Conservation (phyloP, 1,139 yeast species). For the Taphrina betulina region DNA sequence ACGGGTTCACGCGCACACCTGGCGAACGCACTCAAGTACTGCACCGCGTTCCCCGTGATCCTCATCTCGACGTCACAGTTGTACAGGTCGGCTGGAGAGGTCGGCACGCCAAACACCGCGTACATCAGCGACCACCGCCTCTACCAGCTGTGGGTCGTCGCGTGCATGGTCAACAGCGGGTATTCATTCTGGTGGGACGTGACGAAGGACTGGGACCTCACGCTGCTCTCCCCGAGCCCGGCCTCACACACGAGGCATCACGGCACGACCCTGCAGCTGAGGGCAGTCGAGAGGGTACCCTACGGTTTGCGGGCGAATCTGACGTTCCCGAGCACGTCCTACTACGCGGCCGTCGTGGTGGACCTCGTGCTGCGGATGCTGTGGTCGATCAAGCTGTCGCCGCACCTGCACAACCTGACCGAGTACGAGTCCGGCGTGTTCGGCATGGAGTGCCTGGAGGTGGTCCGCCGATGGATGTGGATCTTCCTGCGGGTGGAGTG, state of each 20-base stretch:
- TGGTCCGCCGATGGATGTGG: constrained; percentile 86
- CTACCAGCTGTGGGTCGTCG: constrained; percentile 50
- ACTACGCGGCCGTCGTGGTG: constrained; percentile 4
- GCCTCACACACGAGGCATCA: not conserved
- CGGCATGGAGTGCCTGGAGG: constrained; percentile 60
- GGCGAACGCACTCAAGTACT: constrained; percentile 70
- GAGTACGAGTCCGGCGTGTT: constrained; percentile 60
- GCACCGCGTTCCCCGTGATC: constrained; percentile 66
- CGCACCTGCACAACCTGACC: constrained; percentile 42
- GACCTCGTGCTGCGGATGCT: constrained; percentile 47
- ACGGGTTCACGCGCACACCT: constrained; percentile 53
- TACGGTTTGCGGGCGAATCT: not conserved
- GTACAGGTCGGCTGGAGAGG: constrained; percentile 5
- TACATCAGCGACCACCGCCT: constrained; percentile 22
- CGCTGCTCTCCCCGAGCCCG: constrained; percentile 47
- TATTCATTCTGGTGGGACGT: constrained; percentile 89
- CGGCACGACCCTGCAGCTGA: not conserved
- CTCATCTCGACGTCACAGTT: constrained; percentile 41
- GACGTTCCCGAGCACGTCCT: constrained; percentile 1
- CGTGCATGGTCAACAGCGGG: constrained; percentile 62
- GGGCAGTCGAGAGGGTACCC: not conserved
- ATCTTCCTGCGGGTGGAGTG: constrained; percentile 72
- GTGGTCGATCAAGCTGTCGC: constrained; percentile 62
- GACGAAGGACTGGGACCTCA: constrained; percentile 81
- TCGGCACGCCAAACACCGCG: constrained; percentile 30